phyloP scores from a whole-genome alignment of 2,329 filamentous ascomycete species.

The Malbranchea zuffiana region DNA sequence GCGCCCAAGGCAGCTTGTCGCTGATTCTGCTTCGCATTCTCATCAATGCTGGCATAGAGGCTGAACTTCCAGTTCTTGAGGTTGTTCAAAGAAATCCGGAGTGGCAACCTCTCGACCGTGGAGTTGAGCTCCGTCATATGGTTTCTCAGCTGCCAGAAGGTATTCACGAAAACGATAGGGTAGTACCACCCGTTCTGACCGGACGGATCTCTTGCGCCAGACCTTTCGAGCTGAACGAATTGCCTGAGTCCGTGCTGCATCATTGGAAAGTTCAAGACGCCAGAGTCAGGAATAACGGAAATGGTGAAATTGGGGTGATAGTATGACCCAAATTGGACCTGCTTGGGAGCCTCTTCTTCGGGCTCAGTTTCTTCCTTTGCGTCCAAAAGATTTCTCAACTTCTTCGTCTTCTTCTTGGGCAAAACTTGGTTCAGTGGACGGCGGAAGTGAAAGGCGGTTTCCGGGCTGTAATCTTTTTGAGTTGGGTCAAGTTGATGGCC shows the following conservation, averaged over 20 bases:
- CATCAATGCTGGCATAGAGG: constrained; percentile 71
- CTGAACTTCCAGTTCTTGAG: constrained; percentile 82
- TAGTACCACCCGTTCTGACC: constrained; percentile 91
- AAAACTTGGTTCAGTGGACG: constrained; percentile 83
- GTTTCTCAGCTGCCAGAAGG: constrained; percentile 87
- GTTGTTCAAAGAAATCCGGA: constrained; percentile 76
- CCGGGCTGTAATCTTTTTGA: constrained; percentile 58
- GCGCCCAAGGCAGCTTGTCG: constrained; percentile 65
- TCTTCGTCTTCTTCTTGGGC: constrained; percentile 77
- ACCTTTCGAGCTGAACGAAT: constrained; percentile 68
- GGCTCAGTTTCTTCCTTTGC: constrained; percentile 38
- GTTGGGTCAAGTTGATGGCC: constrained; percentile 68
- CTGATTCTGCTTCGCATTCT: constrained; percentile 73
- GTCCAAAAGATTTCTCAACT: constrained; percentile 73
- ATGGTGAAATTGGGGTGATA: constrained; percentile 94
- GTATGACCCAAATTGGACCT: constrained; percentile 68
- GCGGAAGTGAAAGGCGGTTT: constrained; percentile 70
- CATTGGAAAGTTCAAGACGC: constrained; percentile 54
- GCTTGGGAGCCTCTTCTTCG: constrained; percentile 45
- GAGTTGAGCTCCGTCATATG: constrained; percentile 90
- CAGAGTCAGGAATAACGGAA: constrained; percentile 71
- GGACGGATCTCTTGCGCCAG: constrained; percentile 66
- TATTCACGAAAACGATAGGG: constrained; percentile 84
- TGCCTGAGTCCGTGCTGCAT: constrained; percentile 65
- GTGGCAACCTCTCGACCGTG: constrained; percentile 68